Conservation (phyloP, 75 land plant species). For the Picea sitchensis region DNA sequence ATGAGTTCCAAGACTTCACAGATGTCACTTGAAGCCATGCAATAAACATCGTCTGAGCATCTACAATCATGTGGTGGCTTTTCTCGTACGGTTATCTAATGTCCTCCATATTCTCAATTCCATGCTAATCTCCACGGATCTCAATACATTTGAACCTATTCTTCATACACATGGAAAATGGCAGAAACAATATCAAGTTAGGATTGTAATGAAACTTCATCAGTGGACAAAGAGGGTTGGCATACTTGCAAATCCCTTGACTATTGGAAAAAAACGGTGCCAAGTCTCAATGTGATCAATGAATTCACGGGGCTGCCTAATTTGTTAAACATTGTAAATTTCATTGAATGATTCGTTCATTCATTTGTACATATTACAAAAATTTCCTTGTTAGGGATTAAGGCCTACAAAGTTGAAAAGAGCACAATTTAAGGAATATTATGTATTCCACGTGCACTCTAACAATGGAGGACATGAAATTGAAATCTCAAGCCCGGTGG, state of each 20-base stretch:
- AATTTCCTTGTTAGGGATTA: background rate
- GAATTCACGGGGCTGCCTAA: background rate
- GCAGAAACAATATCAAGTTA: background rate
- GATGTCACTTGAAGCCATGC: too few species aligned
- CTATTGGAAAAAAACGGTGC: background rate
- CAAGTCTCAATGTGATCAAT: background rate
- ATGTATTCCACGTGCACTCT: too few species aligned
- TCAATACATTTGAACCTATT: background rate
- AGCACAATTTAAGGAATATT: background rate
- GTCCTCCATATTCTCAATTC: constrained; percentile 4
- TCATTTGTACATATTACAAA: background rate
- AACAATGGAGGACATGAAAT: too few species aligned
- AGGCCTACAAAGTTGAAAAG: background rate
- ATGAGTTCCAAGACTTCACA: too few species aligned
- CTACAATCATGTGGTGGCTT: constrained; percentile 9
- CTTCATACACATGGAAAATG: background rate
- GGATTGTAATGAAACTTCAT: background rate
- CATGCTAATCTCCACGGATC: background rate
- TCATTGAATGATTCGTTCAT: background rate
- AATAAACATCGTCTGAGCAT: too few species aligned
- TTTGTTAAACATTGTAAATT: background rate
- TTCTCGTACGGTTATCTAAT: background rate
- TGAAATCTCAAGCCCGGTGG: too few species aligned
- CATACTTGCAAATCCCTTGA: background rate
- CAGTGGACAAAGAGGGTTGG: constrained; percentile 5